Base-by-base conservation (phyloP, 257 asterid species). In the Solanum etuberosum region DNA sequence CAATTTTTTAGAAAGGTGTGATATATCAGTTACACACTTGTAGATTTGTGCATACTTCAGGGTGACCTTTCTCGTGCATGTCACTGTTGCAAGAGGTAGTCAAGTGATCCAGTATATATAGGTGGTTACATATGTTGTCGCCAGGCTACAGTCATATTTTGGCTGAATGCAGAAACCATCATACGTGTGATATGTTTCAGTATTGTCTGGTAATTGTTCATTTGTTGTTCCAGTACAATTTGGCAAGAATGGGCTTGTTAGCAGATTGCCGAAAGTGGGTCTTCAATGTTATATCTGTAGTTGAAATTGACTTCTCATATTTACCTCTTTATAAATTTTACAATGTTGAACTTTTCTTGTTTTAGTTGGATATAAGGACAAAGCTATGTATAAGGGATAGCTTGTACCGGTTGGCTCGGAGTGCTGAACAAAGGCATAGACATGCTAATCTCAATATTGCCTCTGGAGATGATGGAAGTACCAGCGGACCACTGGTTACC, bases 331-430 rank as follows among this genome's bases (percentile, higher is more conserved):
- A 48, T 83, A 48, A 32, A 3, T 63, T 83, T 86, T 74, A 68
- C 38, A 35, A 71, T 12, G 35, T 86, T 83, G 76, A 87, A 46
- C 83, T 73, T 80, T 89, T 89, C 83, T 90, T 92, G 87, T 87
- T 90, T 81, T 90, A 96, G 99, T 88, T 96, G 98, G 98, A 96
- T 90, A 72, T 87, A 88, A 91, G 90, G 92, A 96, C 96, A 34
- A 96, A 95, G 89, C 90, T 96, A 86, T 94, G 98, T 93, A 94
- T 96, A 91, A 91, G 98, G 90, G 99, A 95, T 85, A 93, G 99
- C 91, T 90, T 96, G 84, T 95, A 94, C 91, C 98, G 98, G 86
- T 89, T 96, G 88, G 99, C 99, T 65, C 89, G 87, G 80, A 93
- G 95, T 94, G 98, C 99, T 90, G 95, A 92, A 90, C 96, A 91